phyloP scores from a whole-genome alignment of 768 basidiomycete genomes.

The Termitomyces sp. region DNA sequence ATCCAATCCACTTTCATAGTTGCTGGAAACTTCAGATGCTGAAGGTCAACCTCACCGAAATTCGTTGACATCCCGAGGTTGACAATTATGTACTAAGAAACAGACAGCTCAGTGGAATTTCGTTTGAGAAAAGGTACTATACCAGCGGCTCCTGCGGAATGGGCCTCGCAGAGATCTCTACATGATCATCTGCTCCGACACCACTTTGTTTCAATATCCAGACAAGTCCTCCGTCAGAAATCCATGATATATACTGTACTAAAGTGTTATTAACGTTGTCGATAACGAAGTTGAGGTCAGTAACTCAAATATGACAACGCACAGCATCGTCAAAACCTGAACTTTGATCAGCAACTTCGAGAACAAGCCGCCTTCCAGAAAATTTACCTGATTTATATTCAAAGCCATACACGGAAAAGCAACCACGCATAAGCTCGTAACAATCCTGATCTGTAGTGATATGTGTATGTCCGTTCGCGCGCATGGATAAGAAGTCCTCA shows the following conservation, averaged over 20 bases:
- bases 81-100: slow-evolving; percentile 69
- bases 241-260: slow-evolving; percentile 74
- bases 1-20: slow-evolving; percentile 82
- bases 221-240: slow-evolving; percentile 49
- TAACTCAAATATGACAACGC: slow-evolving; percentile 18
- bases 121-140: slow-evolving; percentile 9
- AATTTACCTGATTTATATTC: slow-evolving; percentile 66
- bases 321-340: slow-evolving; percentile 49
- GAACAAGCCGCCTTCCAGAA: background rate
- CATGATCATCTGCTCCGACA: slow-evolving; percentile 47
- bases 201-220: slow-evolving; percentile 71
- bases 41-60: slow-evolving; percentile 68
- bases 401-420: slow-evolving; percentile 72
- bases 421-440: slow-evolving; percentile 51
- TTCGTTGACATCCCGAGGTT: slow-evolving; percentile 84
- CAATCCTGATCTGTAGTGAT: slow-evolving; percentile 53
- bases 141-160: slow-evolving; percentile 86
- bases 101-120: background rate
- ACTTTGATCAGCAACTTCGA: background rate
- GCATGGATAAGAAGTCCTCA: slow-evolving; percentile 21
- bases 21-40: slow-evolving; percentile 66
- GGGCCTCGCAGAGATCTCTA: slow-evolving; percentile 62
- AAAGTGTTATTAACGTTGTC: background rate
- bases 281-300: background rate
- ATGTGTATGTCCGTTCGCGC: background rate